Percentiles rank a stretch among this genome's conserved stretches.
Conservation (phyloP, 371 early-diverging fungal species). For the Mortierella sp. region DNA sequence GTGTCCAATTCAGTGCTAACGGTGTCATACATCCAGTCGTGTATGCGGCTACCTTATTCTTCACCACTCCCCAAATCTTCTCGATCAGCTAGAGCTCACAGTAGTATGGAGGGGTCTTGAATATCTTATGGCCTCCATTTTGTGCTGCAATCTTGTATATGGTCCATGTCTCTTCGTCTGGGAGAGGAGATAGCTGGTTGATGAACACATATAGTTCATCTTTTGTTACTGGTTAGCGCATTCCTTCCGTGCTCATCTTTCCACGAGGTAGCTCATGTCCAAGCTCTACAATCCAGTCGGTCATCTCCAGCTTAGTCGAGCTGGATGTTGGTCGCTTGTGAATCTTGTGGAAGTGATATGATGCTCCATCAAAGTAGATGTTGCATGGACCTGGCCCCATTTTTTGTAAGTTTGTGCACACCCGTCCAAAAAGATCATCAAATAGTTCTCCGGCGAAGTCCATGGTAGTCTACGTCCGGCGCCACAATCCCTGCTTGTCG, state of each 20-base stretch:
- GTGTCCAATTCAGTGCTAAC: too few species aligned
- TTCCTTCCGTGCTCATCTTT: too few species aligned
- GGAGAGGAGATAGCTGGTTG: neutral
- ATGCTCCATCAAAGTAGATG: constrained; percentile 19
- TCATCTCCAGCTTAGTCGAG: neutral
- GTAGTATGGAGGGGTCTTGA: constrained; percentile 22
- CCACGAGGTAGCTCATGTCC: too few species aligned
- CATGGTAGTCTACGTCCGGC: constrained; percentile 4
- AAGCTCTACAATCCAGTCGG: too few species aligned
- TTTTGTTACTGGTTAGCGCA: too few species aligned
- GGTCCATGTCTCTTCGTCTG: neutral
- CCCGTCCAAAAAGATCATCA: constrained; percentile 6
- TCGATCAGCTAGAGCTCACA: constrained; percentile 35
- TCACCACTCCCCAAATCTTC: constrained; percentile 26
- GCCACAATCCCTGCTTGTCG: neutral
- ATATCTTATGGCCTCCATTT: constrained; percentile 17
- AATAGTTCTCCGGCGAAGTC: constrained; percentile 12
- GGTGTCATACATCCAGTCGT: too few species aligned
- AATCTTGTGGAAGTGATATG: constrained; percentile 11
- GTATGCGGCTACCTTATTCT: constrained; percentile 23
- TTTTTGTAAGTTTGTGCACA: constrained; percentile 1
- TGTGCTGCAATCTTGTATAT: constrained; percentile 9
- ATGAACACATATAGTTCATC: neutral
- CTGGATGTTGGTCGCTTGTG: neutral
- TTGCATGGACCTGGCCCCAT: neutral